phyloP scores from a whole-genome alignment of 2,329 filamentous ascomycete genomes.

The Beauveria sp. region DNA sequence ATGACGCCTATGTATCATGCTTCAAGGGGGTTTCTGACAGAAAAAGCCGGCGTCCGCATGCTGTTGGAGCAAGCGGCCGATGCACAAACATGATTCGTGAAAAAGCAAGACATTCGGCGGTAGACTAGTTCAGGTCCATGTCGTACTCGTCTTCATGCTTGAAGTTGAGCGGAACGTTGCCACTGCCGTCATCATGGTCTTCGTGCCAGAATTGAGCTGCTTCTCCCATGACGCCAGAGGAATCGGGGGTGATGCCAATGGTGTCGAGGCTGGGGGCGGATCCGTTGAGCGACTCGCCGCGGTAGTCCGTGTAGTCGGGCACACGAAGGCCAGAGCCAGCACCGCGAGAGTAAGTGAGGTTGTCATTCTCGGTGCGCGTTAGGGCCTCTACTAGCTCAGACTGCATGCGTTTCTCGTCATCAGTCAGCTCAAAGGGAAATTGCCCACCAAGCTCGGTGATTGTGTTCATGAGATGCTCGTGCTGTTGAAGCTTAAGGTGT shows the following conservation, averaged over 20 bases:
- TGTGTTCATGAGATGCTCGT: conserved; percentile 74
- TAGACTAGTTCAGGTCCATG: conserved; percentile 57
- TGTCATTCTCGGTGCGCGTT: conserved; percentile 65
- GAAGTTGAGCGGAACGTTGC: conserved; percentile 61
- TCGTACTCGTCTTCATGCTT: conserved; percentile 93
- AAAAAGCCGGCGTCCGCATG: not conserved
- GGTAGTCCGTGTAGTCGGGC: conserved; percentile 85
- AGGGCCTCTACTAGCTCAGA: conserved; percentile 85
- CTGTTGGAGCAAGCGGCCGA: conserved; percentile 19
- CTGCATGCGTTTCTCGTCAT: conserved; percentile 94
- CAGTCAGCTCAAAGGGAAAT: conserved; percentile 74
- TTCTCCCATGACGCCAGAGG: conserved; percentile 32
- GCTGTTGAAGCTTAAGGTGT: conserved; percentile 80
- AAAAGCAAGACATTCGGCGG: not conserved
- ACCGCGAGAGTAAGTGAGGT: conserved; percentile 78
- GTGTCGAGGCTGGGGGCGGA: conserved; percentile 28
- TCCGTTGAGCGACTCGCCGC: conserved; percentile 65
- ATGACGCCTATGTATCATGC: conserved; percentile 10
- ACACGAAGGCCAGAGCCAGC: conserved; percentile 82
- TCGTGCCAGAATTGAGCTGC: conserved; percentile 57
- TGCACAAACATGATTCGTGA: conserved; percentile 21
- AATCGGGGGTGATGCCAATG: conserved; percentile 32
- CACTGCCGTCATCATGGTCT: conserved; percentile 64
- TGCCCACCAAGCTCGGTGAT: conserved; percentile 65
- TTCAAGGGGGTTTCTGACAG: not conserved